These are phyloP conservation scores for Alternaria sp. DNA, from an alignment of 2,329 filamentous ascomycete species.

Conservation along the genomic window DNA sequence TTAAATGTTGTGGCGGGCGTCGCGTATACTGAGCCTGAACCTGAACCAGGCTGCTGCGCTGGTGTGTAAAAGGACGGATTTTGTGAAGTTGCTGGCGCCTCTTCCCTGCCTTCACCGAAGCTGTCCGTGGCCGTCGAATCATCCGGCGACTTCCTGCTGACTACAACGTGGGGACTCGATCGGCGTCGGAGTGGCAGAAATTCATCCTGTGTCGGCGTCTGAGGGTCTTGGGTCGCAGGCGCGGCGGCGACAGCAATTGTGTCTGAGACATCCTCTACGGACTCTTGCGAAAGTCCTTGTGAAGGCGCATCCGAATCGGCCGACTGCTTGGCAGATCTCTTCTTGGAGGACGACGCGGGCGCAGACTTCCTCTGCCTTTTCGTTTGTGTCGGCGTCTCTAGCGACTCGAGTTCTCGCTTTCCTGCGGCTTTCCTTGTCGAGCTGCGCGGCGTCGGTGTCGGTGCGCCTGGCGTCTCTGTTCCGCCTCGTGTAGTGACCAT, in stretches of 20 bases:
- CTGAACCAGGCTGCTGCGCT: constrained; percentile 19
- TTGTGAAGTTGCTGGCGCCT: constrained; percentile 20
- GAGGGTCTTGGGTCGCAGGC: constrained; percentile 1
- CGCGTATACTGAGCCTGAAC: constrained; percentile 18
- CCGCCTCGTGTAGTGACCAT: constrained; percentile 48
- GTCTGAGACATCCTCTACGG: constrained; percentile 19
- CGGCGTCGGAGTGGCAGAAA: constrained; percentile 31
- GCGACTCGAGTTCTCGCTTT: constrained; percentile 39
- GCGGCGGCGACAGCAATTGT: constrained; percentile 17
- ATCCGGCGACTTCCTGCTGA: constrained; percentile 20
- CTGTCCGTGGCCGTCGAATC: constrained; percentile 8
- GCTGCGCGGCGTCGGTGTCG: constrained; percentile 30
- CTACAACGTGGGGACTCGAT: constrained; percentile 32
- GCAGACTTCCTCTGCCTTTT: constrained; percentile 37
- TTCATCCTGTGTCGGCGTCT: constrained; percentile 14
- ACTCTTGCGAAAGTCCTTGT: constrained; percentile 14
- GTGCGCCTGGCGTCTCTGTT: constrained; percentile 32
- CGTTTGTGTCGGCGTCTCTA: constrained; percentile 36
- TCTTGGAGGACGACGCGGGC: constrained; percentile 15
- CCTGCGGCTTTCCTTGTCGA: constrained; percentile 29
- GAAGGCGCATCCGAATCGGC: neutral
- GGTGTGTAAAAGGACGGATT: constrained; percentile 32
- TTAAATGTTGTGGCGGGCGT: constrained; percentile 34
- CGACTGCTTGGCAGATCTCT: constrained; percentile 5
- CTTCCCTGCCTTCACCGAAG: constrained; percentile 10